Evolutionary conservation across 805 yeast species (phyloP), one percentile per base, ranked within the genome.

Genomic region (Kazachstania kunashirensis): DNA sequence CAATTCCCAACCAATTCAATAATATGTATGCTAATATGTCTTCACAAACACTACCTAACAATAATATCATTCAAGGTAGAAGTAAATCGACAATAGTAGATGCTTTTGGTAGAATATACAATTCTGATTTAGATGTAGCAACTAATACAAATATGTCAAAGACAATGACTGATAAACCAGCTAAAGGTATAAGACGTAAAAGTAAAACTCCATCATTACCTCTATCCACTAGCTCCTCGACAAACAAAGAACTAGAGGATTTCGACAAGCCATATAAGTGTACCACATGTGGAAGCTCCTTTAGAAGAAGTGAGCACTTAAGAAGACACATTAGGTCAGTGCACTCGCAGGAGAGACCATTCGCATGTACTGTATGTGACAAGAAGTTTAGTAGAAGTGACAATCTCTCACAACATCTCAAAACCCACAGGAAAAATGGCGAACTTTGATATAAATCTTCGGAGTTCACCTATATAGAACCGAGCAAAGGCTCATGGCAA

Each of bases 321-420:
- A 76, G 75, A 52, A 60, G 86, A 38, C 86, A 79, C 50, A 68
- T 74, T 52, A 61, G 83, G 40, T 75, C 81, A 16, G 75, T 78
- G 44, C 86, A 79, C 52, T 68, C 78, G 19, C 58, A 69, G 43
- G 71, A 73, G 46, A 65, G 74, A 43, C 80, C 80, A 1, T 78
- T 69, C 55, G 70, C 67, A 33, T 79, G 85, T 49, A 49, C 62
- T 13, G 57, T 63, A 32, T 79, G 86, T 49, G 65, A 63, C 29
- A 78, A 77, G 53, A 72, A 70, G 46, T 79, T 79, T 47, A 73
- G 81, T 41, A 58, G 86, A 38, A 69, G 78, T 11, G 86, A 79
- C 50, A 80, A 79, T 47, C 63, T 78, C 48, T 70, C 73, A 32
- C 83, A 77, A 52, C 85, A 79, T 52, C 60, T 75, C 43, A 71